phyloP scores from a whole-genome alignment of 129 eudicot genomes.

The Kitagawia praeruptora region DNA sequence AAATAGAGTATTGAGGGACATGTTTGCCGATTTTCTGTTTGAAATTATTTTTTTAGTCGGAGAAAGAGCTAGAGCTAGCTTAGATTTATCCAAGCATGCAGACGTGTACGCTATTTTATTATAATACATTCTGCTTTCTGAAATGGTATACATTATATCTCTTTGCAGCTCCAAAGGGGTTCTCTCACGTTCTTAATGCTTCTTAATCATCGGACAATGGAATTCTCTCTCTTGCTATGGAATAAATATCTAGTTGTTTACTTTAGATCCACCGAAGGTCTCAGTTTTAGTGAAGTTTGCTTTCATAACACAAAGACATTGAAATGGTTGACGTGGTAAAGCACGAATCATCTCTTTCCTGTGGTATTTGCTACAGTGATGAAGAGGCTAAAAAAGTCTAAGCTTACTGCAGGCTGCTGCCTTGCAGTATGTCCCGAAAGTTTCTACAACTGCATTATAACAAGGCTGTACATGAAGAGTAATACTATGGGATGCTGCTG shows the following conservation, averaged over 20 bases:
- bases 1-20: not conserved
- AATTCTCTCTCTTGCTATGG: not conserved
- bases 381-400: not conserved
- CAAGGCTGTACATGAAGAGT: not conserved
- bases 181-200: slow-evolving; percentile 8
- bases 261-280: not conserved
- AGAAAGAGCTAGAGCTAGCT: not conserved
- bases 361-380: not conserved
- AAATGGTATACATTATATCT: not conserved
- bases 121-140: not conserved
- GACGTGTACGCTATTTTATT: not conserved
- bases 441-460: not conserved
- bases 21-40: not conserved
- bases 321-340: not conserved
- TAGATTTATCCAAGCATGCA: not conserved
- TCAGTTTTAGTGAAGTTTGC: not conserved
- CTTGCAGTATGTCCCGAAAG: not conserved
- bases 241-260: not conserved
- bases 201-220: not conserved
- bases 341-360: not conserved
- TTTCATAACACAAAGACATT: not conserved
- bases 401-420: not conserved
- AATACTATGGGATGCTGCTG: not conserved
- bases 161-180: slow-evolving; percentile 11
- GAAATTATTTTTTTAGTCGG: not conserved